Percentiles rank a stretch among this genome's conserved stretches.
Conservation (phyloP, 352 stramenopile species). For the Phytophthora cactorum region DNA sequence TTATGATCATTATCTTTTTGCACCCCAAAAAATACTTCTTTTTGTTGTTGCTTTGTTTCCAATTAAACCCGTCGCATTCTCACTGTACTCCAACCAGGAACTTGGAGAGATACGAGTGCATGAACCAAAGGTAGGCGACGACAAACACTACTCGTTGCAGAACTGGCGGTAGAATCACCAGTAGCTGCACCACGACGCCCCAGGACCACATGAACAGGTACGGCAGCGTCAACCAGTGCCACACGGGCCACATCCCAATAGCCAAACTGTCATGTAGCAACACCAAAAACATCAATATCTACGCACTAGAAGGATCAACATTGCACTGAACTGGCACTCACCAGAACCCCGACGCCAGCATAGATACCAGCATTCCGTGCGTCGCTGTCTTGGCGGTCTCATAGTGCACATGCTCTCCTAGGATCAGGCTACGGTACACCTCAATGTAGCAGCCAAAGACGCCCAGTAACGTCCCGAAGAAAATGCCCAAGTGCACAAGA, state of each 20-base stretch:
- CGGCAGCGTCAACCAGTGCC: slow-evolving; percentile 73
- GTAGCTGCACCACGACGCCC: slow-evolving; percentile 74
- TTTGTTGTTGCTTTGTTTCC: background rate
- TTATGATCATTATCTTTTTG: background rate
- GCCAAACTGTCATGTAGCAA: slow-evolving; percentile 45
- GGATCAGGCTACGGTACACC: slow-evolving; percentile 64
- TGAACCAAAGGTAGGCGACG: slow-evolving; percentile 72
- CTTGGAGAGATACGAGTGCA: slow-evolving; percentile 70
- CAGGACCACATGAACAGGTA: slow-evolving; percentile 88
- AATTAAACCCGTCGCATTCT: background rate
- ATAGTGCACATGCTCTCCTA: slow-evolving; percentile 70
- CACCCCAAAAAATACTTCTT: background rate
- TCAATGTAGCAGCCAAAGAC: slow-evolving; percentile 77
- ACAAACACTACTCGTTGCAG: slow-evolving; percentile 72
- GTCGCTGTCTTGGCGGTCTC: slow-evolving; percentile 67
- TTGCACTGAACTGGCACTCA: slow-evolving; percentile 24
- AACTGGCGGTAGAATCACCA: slow-evolving; percentile 66
- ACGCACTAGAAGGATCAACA: background rate
- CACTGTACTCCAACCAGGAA: slow-evolving; percentile 22
- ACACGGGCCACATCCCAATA: slow-evolving; percentile 80
- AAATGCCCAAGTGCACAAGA: slow-evolving; percentile 63
- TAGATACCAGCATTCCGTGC: slow-evolving; percentile 69
- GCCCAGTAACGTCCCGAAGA: slow-evolving; percentile 57
- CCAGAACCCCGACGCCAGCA: slow-evolving; percentile 62
- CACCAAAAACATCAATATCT: slow-evolving; percentile 1